phyloP scores from a whole-genome alignment of 163 green algal species.

The Chlorella variabilis region DNA sequence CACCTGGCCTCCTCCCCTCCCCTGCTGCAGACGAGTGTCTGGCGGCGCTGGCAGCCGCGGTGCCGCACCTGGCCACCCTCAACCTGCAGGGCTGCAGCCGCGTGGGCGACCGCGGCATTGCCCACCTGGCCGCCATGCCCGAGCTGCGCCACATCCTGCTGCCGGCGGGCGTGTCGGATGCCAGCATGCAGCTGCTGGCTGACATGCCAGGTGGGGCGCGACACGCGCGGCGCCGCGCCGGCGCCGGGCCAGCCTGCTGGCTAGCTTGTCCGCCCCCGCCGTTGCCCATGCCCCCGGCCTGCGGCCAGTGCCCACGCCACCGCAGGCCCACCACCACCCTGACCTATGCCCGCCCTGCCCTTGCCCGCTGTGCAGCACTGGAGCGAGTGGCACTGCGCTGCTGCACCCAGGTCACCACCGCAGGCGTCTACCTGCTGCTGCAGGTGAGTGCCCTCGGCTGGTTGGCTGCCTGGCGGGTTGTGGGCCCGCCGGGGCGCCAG shows the following conservation, averaged over 20 bases:
- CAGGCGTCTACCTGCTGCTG: slow-evolving; percentile 36
- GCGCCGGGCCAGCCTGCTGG: no score
- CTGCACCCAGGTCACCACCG: slow-evolving; percentile 23
- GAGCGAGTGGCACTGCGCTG: slow-evolving; percentile 38
- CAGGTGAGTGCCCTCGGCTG: no score
- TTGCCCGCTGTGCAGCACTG: background rate
- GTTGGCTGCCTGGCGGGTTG: no score
- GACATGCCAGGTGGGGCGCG: slow-evolving; percentile 8
- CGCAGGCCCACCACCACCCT: background rate
- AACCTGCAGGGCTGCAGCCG: slow-evolving; percentile 35
- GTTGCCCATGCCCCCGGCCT: no score
- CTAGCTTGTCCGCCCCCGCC: no score
- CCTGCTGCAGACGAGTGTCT: slow-evolving; percentile 2
- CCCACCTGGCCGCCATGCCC: slow-evolving; percentile 29
- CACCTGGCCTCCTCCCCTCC: background rate
- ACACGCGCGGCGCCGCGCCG: no score
- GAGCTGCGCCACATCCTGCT: slow-evolving; percentile 22
- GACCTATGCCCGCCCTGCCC: background rate
- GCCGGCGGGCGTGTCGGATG: background rate
- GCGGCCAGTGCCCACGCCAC: background rate
- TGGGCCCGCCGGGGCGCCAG: no score
- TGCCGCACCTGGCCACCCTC: slow-evolving; percentile 21
- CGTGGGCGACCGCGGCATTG: slow-evolving; percentile 35
- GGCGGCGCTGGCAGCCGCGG: slow-evolving; percentile 8
- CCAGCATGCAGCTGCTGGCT: background rate